Conservation (phyloP, 768 basidiomycete species). For the Baorangia bicolor region DNA sequence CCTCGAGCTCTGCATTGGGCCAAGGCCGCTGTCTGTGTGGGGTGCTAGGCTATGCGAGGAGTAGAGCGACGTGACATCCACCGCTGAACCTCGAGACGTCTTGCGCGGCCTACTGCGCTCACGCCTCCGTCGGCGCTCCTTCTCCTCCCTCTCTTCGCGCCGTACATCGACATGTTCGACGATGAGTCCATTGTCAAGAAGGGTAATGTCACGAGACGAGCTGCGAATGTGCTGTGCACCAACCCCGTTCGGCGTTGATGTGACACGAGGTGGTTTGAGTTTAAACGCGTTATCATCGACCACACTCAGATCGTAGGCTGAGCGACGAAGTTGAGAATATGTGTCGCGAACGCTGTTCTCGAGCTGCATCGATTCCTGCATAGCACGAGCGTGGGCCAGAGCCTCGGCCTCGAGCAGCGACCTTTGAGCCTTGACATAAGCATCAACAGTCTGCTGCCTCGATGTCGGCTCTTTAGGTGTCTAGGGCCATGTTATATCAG, state of each 20-base stretch:
- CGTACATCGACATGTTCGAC: slow-evolving; percentile 85
- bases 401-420: slow-evolving; percentile 81
- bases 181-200: slow-evolving; percentile 87
- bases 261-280: slow-evolving; percentile 59
- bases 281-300: slow-evolving; percentile 63
- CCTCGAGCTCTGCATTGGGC: slow-evolving; percentile 56
- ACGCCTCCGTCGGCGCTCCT: slow-evolving; percentile 64
- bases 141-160: slow-evolving; percentile 73
- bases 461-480: slow-evolving; percentile 89
- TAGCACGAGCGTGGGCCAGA: slow-evolving; percentile 70
- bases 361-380: slow-evolving; percentile 73
- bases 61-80: slow-evolving; percentile 73
- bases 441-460: slow-evolving; percentile 75
- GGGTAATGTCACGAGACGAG: slow-evolving; percentile 70
- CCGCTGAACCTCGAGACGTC: slow-evolving; percentile 65
- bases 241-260: slow-evolving; percentile 33
- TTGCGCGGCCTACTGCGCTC: slow-evolving; percentile 60
- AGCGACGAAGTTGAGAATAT: slow-evolving; percentile 76
- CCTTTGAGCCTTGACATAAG: slow-evolving; percentile 81
- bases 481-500: slow-evolving; percentile 40
- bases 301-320: slow-evolving; percentile 63
- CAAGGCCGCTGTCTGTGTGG: slow-evolving; percentile 57
- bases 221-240: slow-evolving; percentile 42
- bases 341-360: slow-evolving; percentile 79
- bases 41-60: slow-evolving; percentile 59